Evolutionary conservation across 2,329 filamentous ascomycete species (phyloP), one percentile per base, ranked within the genome.

Genomic region (Stagonosporopsis vannaccii): DNA sequence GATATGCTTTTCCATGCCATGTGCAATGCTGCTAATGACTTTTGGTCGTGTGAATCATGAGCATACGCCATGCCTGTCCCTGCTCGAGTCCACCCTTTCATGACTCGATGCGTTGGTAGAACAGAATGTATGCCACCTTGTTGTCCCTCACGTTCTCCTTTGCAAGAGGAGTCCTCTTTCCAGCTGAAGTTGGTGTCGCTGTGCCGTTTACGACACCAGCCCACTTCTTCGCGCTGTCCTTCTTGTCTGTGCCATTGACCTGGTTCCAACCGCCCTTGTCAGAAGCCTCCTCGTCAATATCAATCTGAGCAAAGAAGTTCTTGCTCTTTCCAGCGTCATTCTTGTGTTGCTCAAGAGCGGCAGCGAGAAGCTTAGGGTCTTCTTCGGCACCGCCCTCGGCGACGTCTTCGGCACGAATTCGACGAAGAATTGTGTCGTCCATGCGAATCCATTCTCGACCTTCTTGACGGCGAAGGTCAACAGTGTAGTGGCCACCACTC

Each of bases 51-150:
- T 43, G 30, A 46, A 51, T 56, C 42, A 35, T 56, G 47, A 51
- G 42, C 47, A 43, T 56, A 35, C 42, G 47, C 30, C 17, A 46
- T 51, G 52, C 41, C 33, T 41, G n/a, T 44, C 26, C 32, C 42
- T 17, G 53, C 40, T 49, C 44, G 28, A 50, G 43, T 17, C 48
- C 30, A 23, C 35, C 26, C 43, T 49, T 49, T 74, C 68, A 75
- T 59, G 62, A 65, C 59, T 76, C 69, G 37, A 95, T 85, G 69
- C 87, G 87, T 80, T 97, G 90, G 77, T 99, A 99, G 79, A 99
- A 96, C 71, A 99, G 80, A 64, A 99, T 86, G 78, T 99, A 99
- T 4, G 95, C 95, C 56, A 97, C 94, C 82, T 96, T 97, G 82
- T 94, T 97, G 76, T 98, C 94, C 77, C 91, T 92, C 72, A 90